phyloP scores from a whole-genome alignment of 2,329 filamentous ascomycete genomes.

The Aspergillus texensis region DNA sequence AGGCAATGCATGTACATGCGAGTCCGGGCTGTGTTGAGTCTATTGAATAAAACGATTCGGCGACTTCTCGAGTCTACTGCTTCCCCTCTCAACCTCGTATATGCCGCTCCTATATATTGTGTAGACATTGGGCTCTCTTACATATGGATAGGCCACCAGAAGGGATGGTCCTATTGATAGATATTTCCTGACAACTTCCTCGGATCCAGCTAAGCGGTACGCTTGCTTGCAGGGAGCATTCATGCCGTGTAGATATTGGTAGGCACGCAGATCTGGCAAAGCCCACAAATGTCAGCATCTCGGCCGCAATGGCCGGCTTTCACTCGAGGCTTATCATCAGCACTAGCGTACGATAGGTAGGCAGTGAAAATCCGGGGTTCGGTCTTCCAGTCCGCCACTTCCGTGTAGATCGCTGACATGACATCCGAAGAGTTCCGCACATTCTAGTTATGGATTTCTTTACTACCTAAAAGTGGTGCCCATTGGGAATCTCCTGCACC shows the following conservation, averaged over 20 bases:
- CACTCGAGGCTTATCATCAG: background rate
- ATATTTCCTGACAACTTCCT: background rate
- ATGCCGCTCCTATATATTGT: background rate
- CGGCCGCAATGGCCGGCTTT: background rate
- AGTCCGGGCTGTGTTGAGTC: background rate
- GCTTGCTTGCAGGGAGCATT: background rate
- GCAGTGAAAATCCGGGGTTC: background rate
- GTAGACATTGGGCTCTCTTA: background rate
- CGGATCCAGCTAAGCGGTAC: background rate
- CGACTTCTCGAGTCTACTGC: too few species aligned
- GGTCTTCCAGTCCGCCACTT: background rate
- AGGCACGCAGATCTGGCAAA: background rate
- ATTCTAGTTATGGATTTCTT: background rate
- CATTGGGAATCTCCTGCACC: background rate
- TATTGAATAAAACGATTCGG: background rate
- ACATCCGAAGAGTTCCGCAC: background rate
- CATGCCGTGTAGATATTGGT: background rate
- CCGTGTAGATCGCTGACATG: background rate
- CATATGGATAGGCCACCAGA: background rate
- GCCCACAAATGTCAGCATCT: background rate
- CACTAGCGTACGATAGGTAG: background rate
- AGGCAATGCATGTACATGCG: background rate
- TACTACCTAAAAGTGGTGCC: background rate
- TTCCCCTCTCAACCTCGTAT: background rate
- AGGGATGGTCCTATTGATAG: background rate